Percentiles rank a stretch among this genome's conserved stretches.
phyloP scores from a whole-genome alignment of 1,284 basidiomycete species.

The Irpex sp. region DNA sequence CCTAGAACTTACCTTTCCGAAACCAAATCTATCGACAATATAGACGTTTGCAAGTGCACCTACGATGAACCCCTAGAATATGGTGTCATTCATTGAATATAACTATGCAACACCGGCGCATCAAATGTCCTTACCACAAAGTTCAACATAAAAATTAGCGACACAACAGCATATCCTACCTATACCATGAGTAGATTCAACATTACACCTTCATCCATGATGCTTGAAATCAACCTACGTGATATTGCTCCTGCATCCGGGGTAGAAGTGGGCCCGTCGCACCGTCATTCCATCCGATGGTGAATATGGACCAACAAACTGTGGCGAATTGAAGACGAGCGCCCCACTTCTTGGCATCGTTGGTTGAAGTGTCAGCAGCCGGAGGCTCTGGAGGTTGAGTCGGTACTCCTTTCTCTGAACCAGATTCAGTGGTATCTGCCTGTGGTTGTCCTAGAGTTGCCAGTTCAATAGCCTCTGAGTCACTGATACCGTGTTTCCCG shows the following conservation, averaged over 20 bases:
- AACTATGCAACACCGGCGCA: neutral
- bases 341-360: constrained; percentile 6
- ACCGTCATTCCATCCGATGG: constrained; percentile 61
- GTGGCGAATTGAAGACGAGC: constrained; percentile 33
- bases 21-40: constrained; percentile 48
- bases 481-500: neutral
- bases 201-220: neutral
- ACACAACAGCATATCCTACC: constrained; percentile 44
- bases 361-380: neutral
- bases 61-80: constrained; percentile 39
- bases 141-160: constrained; percentile 54
- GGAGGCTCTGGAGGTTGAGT: neutral
- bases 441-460: neutral
- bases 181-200: constrained; percentile 14
- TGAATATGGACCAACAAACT: constrained; percentile 37
- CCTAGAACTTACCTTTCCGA: constrained; percentile 42
- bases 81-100: neutral
- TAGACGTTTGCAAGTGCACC: constrained; percentile 46
- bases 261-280: constrained; percentile 56
- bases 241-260: constrained; percentile 49
- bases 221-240: constrained; percentile 26
- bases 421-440: neutral
- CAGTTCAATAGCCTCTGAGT: neutral
- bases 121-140: constrained; percentile 36
- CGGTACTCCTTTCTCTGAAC: neutral